Conservation (phyloP, 805 yeast species). For the Dipodascus albidus region DNA sequence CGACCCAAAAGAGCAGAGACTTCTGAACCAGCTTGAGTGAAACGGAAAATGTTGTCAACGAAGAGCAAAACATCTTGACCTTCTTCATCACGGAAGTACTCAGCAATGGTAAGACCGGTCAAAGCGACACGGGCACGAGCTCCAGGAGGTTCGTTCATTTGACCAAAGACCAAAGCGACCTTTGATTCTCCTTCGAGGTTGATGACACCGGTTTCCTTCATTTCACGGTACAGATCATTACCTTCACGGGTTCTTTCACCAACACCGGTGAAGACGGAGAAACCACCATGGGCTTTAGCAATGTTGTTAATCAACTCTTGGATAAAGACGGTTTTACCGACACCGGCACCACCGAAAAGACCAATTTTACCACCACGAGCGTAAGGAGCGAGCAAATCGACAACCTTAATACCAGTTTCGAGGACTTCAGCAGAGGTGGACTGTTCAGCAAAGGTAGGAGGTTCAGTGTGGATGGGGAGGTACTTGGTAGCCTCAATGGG, state of each 20-base stretch:
- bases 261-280: slow-evolving; percentile 99
- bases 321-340: slow-evolving; percentile 99
- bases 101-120: slow-evolving; percentile 99
- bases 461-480: slow-evolving; percentile 98
- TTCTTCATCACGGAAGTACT: slow-evolving; percentile 99
- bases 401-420: slow-evolving; percentile 99
- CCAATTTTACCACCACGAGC: slow-evolving; percentile 99
- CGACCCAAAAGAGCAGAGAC: slow-evolving; percentile 99
- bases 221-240: slow-evolving; percentile 99
- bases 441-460: slow-evolving; percentile 93
- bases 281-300: slow-evolving; percentile 99
- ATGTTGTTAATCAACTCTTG: slow-evolving; percentile 99
- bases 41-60: slow-evolving; percentile 99
- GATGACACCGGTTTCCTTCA: slow-evolving; percentile 99
- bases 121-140: slow-evolving; percentile 99
- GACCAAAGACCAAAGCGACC: slow-evolving; percentile 99
- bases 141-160: slow-evolving; percentile 99
- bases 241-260: slow-evolving; percentile 99
- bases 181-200: slow-evolving; percentile 99
- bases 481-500: slow-evolving; percentile 86
- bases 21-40: slow-evolving; percentile 99
- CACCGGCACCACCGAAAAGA: slow-evolving; percentile 99
- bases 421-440: slow-evolving; percentile 96
- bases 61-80: slow-evolving; percentile 99
- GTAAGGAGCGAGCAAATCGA: slow-evolving; percentile 97